Conservation (phyloP, 1,284 basidiomycete genomes). For the Rhodotorula sp. region DNA sequence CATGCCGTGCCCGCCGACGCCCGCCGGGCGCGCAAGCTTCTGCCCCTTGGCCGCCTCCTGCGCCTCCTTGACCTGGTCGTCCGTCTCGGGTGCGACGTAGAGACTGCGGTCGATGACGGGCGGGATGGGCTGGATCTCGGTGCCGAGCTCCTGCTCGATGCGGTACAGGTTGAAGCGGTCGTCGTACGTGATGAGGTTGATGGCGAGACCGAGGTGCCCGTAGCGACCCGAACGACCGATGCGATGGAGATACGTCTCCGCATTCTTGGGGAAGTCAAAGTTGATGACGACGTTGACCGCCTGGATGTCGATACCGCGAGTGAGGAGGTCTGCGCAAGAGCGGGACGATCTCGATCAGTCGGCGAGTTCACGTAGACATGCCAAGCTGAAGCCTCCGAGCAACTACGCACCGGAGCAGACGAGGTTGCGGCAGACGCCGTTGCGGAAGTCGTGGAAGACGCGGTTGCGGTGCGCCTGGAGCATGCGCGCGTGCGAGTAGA, state of each 20-base stretch:
- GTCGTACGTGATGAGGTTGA: conserved; percentile 77
- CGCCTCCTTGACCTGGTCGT: conserved; percentile 23
- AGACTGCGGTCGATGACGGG: conserved; percentile 54
- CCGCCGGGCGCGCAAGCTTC: conserved; percentile 12
- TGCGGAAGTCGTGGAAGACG: conserved; percentile 99
- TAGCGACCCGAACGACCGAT: conserved; percentile 97
- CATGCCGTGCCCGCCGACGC: conserved; percentile 35
- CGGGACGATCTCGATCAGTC: too few relatives aligned
- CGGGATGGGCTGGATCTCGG: conserved; percentile 96
- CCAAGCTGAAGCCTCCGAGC: neutral
- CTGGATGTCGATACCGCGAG: conserved; percentile 98
- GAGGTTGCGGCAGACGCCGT: conserved; percentile 95
- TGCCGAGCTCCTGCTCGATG: conserved; percentile 97
- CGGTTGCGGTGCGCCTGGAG: conserved; percentile 97
- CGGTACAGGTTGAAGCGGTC: conserved; percentile 96
- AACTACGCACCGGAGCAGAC: conserved; percentile 72
- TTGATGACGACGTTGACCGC: conserved; percentile 99
- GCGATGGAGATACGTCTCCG: conserved; percentile 95
- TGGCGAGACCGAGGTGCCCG: conserved; percentile 94
- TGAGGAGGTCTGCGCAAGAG: conserved; percentile 72
- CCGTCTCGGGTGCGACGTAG: conserved; percentile 41
- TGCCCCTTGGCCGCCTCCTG: conserved; percentile 3
- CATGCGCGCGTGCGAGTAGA: conserved; percentile 99
- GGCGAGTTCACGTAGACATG: neutral
- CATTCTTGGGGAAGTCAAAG: conserved; percentile 94